Evolutionary conservation across 768 basidiomycete genomes (phyloP).

Genomic region (Rhodocollybia butyracea): DNA sequence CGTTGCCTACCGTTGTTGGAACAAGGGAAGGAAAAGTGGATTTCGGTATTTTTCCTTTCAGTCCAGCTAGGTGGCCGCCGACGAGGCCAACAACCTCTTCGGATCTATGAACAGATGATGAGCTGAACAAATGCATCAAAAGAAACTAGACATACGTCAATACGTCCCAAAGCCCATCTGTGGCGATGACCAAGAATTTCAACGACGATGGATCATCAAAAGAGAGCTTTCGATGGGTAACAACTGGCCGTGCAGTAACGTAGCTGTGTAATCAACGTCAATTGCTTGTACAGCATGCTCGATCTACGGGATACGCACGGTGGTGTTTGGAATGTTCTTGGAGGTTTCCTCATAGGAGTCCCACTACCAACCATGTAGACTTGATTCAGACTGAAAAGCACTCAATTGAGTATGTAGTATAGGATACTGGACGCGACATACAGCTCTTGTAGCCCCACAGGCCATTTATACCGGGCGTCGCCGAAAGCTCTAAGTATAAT

Average conservation of each 20-base stretch:
- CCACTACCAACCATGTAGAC: conserved; percentile 67
- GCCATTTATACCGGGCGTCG: conserved; percentile 89
- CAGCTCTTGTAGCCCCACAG: conserved; percentile 67
- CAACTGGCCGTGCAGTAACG: conserved; percentile 81
- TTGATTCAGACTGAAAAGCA: conserved; percentile 46
- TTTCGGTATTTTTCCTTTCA: conserved; percentile 64
- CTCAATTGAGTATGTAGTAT: neutral
- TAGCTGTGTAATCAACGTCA: neutral
- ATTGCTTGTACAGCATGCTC: no score
- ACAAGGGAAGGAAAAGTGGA: conserved; percentile 51
- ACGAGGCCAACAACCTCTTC: conserved; percentile 87
- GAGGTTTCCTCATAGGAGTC: conserved; percentile 55
- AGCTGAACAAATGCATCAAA: neutral
- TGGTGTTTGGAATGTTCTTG: conserved; percentile 72
- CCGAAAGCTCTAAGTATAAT: no score
- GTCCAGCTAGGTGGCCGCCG: conserved; percentile 72
- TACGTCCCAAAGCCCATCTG: conserved; percentile 80
- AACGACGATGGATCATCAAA: conserved; percentile 40
- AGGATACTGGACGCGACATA: conserved; percentile 30
- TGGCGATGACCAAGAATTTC: conserved; percentile 86
- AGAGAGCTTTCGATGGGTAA: conserved; percentile 70
- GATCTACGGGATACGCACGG: no score
- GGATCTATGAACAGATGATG: conserved; percentile 40
- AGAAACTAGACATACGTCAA: conserved; percentile 36
- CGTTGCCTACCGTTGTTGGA: conserved; percentile 37